Evolutionary conservation across 2,329 filamentous ascomycete species (phyloP).

Genomic region (Aspergillus candidus): DNA sequence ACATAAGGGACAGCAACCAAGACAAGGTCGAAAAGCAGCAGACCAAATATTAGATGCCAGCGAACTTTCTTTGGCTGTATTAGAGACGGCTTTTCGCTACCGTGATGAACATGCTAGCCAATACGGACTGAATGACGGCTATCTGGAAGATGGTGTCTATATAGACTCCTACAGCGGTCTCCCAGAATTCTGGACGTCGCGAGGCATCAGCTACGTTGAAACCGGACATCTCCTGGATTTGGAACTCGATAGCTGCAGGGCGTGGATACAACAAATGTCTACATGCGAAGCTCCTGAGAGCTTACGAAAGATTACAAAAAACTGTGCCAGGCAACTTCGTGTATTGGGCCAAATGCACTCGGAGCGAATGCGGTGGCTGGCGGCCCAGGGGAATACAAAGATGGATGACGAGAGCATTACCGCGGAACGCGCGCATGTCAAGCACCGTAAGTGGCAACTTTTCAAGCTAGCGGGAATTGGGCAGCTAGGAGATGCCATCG

Average conservation of each 20-base stretch:
- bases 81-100: slow-evolving; percentile 63
- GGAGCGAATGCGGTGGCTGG: slow-evolving; percentile 56
- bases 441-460: slow-evolving; percentile 43
- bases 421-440: slow-evolving; percentile 40
- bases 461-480: slow-evolving; percentile 47
- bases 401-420: slow-evolving; percentile 44
- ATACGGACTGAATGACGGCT: slow-evolving; percentile 68
- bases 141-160: slow-evolving; percentile 60
- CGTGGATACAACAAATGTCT: slow-evolving; percentile 31
- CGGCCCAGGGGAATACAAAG: slow-evolving; percentile 47
- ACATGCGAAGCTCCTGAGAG: slow-evolving; percentile 28
- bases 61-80: slow-evolving; percentile 61
- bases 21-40: slow-evolving; percentile 43
- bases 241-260: slow-evolving; percentile 36
- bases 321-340: slow-evolving; percentile 51
- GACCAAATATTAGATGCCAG: slow-evolving; percentile 61
- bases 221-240: slow-evolving; percentile 35
- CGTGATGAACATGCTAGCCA: slow-evolving; percentile 60
- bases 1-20: slow-evolving; percentile 56
- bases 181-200: slow-evolving; percentile 81
- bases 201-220: slow-evolving; percentile 33
- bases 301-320: slow-evolving; percentile 45
- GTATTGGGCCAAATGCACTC: slow-evolving; percentile 53
- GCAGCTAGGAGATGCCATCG: slow-evolving; percentile 52
- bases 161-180: slow-evolving; percentile 61